Base-by-base conservation (phyloP, 306 rosid genomes). In the Cucumis sativus region DNA sequence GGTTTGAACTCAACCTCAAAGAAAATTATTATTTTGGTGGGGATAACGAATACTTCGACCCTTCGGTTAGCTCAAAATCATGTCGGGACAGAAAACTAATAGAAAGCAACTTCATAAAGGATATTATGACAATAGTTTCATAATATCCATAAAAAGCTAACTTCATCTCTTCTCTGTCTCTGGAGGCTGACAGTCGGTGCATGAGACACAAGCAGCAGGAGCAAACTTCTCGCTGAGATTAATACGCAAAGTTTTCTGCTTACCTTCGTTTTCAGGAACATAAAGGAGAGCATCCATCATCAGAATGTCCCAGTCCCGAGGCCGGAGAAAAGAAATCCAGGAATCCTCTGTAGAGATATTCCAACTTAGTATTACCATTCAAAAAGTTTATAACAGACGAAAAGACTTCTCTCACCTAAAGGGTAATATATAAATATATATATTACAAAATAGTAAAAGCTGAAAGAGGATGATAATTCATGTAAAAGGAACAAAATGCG, bases 261-360 rank as follows among this genome's bases (percentile, higher is more conserved):
- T 88, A 77, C 82, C 97, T 72, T 92, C 96, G 57, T 95, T 92
- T 74, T 81, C 91, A 76, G 99, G 97, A 79, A 91, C 84, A 83
- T 92, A 87, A 23, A 95, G 89, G 65, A 92, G 97, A 72, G 97
- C 97, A 77, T 95, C 92, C 97, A 95, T 92, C 83, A 92, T 74
- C 74, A 95, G 81, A 62, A 95, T 90, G 55, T 95, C 93, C 99
- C 99, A 95, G 79, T 92, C 93, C 6, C 86, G 96, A 79, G 87
- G 82, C 78, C 81, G 79, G 79, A 90, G 69, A 83, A 71, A 92
- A 8, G 97, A 88, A 77, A 88, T 79, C 99, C 99, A 92, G 30
- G 84, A 56, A 65, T 91, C 86, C 43, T 88, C 99, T 92, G 96
- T 49, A 51, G 74, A 80, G 68, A 64, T 52, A 83, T 70, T 79